Evolutionary conservation across 345 rosid genomes (phyloP).

Genomic region (Bretschneidera sinensis): DNA sequence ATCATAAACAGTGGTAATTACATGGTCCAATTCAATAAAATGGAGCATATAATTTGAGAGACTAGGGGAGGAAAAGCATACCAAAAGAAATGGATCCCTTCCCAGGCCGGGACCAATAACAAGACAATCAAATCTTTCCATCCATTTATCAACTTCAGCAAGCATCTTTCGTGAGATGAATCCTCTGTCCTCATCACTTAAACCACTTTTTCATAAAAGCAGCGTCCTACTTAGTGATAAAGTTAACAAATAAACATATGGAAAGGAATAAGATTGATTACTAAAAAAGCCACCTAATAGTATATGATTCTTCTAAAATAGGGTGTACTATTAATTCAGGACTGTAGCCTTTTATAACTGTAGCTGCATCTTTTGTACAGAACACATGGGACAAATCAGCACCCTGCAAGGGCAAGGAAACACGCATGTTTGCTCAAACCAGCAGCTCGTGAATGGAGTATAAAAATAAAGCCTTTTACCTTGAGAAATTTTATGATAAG

Average conservation of each 20-base stretch:
- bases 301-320: conserved; percentile 78
- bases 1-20: no score
- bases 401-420: conserved; percentile 46
- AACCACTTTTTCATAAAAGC: conserved; percentile 17
- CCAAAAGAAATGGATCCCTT: conserved; percentile 88
- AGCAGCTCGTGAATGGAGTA: not conserved
- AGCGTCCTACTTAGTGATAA: conserved; percentile 12
- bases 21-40: no score
- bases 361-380: conserved; percentile 95
- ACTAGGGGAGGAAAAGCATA: conserved; percentile 20
- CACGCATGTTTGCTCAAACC: conserved; percentile 9
- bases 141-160: conserved; percentile 86
- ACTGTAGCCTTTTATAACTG: conserved; percentile 90
- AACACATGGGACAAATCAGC: conserved; percentile 98
- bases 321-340: conserved; percentile 97
- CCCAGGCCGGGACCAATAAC: conserved; percentile 98
- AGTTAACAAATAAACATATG: no score
- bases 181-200: conserved; percentile 52
- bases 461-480: conserved; percentile 1
- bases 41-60: not conserved
- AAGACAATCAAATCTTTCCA: conserved; percentile 93
- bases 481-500: not conserved
- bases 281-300: conserved; percentile 44
- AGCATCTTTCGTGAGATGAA: conserved; percentile 45
- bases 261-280: no score